Base-by-base conservation (phyloP, 495 filamentous ascomycete genomes). In the Alectoria sarmentosa region DNA sequence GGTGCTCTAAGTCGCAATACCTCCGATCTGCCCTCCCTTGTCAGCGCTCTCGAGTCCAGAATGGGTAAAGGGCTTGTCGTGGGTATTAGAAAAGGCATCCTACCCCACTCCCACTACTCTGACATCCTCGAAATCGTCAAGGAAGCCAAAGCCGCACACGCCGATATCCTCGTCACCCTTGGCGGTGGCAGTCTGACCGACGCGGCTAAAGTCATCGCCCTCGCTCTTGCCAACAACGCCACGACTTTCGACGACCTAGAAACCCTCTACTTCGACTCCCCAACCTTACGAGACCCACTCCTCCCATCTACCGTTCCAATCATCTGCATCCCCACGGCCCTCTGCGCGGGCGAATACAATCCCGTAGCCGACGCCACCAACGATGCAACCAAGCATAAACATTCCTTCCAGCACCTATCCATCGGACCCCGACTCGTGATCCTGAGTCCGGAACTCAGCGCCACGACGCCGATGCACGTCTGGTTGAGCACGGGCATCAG, bases 271-370 rank as follows among this genome's bases (percentile, higher is more conserved):
- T 41, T 41, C 39, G 39, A 41, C 39, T 14, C 10, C 14, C 39
- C 39, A 6, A 41, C 39, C 39, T 3, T 41, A 7, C 39, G 39
- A 6, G 39, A 41, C 39, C 39, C 39, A 7, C 39, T 41, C 39
- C 39, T n/a, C 39, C 28, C 28, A 15, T 19, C 56, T 39, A 49
- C 5, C 19, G 30, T n/a, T 46, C 44, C 80, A 1, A 76, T 41
- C 9, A 41, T 41, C 9, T 80, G 79, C 39, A 80, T 90, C 58
- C 85, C 85, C 0, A 88, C 86, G 0, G 78, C 83, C 0, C 75
- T 89, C 0, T 87, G 84, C 3, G 86, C 78, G 1, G 85, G 83
- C 26, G 85, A 88, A 72, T 88, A 85, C 69, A 81, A 78, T 36
- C 66, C 77, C 36, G 75, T 80, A 38, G 83, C 82, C 4, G 86